Conservation (phyloP, 1,284 basidiomycete species). For the Apiotrichum domesticum region DNA sequence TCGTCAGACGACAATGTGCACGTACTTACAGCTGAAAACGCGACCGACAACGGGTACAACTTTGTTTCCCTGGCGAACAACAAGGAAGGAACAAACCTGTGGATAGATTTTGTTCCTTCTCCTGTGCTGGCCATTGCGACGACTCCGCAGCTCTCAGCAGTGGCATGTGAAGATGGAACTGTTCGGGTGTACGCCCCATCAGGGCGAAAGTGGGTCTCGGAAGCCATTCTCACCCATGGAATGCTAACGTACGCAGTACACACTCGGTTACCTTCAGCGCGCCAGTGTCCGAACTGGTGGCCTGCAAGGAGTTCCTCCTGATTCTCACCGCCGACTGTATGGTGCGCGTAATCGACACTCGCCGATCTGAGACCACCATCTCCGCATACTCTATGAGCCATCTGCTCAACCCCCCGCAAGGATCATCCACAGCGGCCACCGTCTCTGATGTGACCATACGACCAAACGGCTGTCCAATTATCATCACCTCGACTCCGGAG, state of each 20-base stretch:
- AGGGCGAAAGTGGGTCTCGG: conserved; percentile 60
- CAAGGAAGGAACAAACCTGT: conserved; percentile 66
- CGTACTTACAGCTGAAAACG: conserved; percentile 62
- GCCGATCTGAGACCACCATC: conserved; percentile 59
- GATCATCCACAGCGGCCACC: conserved; percentile 42
- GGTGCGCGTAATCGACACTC: conserved; percentile 69
- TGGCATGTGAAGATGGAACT: conserved; percentile 66
- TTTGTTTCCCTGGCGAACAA: conserved; percentile 22
- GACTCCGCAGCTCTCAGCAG: conserved; percentile 64
- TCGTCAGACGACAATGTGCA: conserved; percentile 20
- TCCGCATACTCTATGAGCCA: conserved; percentile 59
- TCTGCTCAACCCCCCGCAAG: conserved; percentile 49
- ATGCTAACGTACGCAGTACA: conserved; percentile 46
- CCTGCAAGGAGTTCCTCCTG: conserved; percentile 59
- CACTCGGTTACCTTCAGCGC: conserved; percentile 67
- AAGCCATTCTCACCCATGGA: conserved; percentile 5
- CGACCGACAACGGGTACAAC: conserved; percentile 56
- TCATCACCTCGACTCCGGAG: conserved; percentile 66
- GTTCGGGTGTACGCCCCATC: conserved; percentile 71
- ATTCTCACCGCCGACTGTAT: conserved; percentile 65
- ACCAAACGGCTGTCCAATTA: conserved; percentile 67
- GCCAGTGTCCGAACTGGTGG: conserved; percentile 63
- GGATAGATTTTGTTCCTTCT: conserved; percentile 78
- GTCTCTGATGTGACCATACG: conserved; percentile 58
- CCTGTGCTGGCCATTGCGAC: conserved; percentile 62